Conservation (phyloP, 805 yeast genomes). For the Yamadazyma akitaensis region DNA sequence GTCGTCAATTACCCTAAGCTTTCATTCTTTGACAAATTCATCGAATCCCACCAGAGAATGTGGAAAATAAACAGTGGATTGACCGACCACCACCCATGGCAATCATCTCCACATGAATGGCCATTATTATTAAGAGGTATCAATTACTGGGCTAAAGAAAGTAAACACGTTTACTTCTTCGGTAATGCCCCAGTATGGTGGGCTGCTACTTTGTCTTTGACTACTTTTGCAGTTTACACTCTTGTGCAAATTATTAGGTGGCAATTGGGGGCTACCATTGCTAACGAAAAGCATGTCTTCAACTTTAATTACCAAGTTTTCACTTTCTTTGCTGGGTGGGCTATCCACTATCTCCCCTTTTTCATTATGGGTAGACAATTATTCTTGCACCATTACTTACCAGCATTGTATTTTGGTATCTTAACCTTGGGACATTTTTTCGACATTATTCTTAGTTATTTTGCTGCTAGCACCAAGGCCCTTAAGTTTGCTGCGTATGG, state of each 20-base stretch:
- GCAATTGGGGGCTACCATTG: conserved; percentile 51
- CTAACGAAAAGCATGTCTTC: conserved; percentile 50
- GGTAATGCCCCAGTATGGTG: conserved; percentile 86
- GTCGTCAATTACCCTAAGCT: conserved; percentile 48
- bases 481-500: conserved; percentile 45
- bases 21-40: conserved; percentile 55
- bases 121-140: conserved; percentile 75
- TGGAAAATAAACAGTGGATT: conserved; percentile 73
- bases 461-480: conserved; percentile 34
- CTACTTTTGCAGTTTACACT: conserved; percentile 47
- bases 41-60: conserved; percentile 69
- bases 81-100: conserved; percentile 66
- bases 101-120: conserved; percentile 72
- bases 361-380: conserved; percentile 89
- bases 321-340: conserved; percentile 68
- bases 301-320: conserved; percentile 64
- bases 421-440: conserved; percentile 69
- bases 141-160: conserved; percentile 68
- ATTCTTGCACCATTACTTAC: conserved; percentile 91
- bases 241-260: conserved; percentile 52
- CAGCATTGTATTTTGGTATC: conserved; percentile 85
- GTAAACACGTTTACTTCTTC: conserved; percentile 61
- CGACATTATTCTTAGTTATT: conserved; percentile 46
- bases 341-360: conserved; percentile 68
- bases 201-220: conserved; percentile 54